Percentiles rank a stretch among this genome's conserved stretches.
phyloP scores from a whole-genome alignment of 306 rosid species.

The Quercus robur region DNA sequence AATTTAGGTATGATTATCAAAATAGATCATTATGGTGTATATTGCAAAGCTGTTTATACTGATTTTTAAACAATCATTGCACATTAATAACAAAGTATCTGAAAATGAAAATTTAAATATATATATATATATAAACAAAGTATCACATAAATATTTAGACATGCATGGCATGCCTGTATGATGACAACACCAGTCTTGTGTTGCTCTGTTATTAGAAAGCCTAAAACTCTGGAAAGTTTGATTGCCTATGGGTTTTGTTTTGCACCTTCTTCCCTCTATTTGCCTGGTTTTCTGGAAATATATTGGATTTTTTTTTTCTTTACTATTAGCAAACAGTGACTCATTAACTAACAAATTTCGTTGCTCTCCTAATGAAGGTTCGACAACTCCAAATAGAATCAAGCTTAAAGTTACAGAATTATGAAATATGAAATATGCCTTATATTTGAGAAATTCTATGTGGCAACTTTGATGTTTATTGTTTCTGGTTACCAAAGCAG shows the following conservation, averaged over 20 bases:
- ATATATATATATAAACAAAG: no score
- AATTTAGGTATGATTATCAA: no score
- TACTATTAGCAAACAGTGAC: background rate
- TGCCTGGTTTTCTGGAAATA: background rate
- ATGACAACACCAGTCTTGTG: background rate
- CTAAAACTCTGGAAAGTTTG: background rate
- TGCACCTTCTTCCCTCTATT: background rate
- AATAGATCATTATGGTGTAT: no score
- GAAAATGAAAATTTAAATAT: no score
- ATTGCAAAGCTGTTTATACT: background rate
- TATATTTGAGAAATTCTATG: background rate
- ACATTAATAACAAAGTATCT: no score
- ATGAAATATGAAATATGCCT: background rate
- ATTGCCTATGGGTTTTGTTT: background rate
- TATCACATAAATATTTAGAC: no score
- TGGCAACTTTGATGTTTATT: constrained; percentile 10
- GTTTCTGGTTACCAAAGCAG: constrained; percentile 38
- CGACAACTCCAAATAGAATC: background rate
- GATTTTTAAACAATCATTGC: background rate
- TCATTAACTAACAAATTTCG: background rate
- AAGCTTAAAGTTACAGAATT: background rate
- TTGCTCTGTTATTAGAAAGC: background rate
- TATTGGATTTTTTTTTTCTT: background rate
- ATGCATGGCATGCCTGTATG: no score
- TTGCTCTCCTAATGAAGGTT: background rate